Conservation (phyloP, 2,329 filamentous ascomycete genomes). For the Microascus cirrosus region DNA sequence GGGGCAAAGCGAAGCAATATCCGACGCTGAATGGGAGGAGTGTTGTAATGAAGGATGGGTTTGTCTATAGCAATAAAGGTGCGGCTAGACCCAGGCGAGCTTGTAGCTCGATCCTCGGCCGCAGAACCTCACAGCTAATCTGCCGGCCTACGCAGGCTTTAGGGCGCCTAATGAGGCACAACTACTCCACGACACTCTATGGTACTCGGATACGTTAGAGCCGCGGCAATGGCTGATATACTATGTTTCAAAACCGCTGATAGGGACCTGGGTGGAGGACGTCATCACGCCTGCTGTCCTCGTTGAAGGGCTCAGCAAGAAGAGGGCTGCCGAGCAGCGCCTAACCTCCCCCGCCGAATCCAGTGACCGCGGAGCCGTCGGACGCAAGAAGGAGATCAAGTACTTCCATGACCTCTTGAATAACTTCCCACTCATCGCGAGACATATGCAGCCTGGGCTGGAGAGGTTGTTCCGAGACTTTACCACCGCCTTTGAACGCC, state of each 20-base stretch:
- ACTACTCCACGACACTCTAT: constrained; percentile 71
- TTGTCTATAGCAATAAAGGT: constrained; percentile 96
- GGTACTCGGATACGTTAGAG: constrained; percentile 82
- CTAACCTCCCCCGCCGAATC: constrained; percentile 18
- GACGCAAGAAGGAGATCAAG: constrained; percentile 80
- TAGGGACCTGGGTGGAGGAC: constrained; percentile 71
- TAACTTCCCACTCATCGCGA: constrained; percentile 88
- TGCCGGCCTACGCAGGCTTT: constrained; percentile 56
- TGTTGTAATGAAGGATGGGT: constrained; percentile 86
- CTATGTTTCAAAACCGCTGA: constrained; percentile 81
- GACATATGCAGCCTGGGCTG: constrained; percentile 88
- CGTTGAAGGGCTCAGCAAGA: constrained; percentile 29
- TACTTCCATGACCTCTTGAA: constrained; percentile 83
- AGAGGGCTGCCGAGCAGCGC: constrained; percentile 19
- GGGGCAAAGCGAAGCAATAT: constrained; percentile 89
- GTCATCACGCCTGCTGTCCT: constrained; percentile 58
- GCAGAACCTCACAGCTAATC: background rate
- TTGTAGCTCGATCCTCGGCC: background rate
- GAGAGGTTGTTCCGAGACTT: constrained; percentile 89
- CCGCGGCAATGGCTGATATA: constrained; percentile 92
- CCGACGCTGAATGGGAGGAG: constrained; percentile 86
- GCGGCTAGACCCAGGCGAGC: background rate
- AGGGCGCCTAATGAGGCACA: constrained; percentile 84
- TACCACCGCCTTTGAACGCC: constrained; percentile 71
- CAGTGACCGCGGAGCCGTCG: constrained; percentile 32